A percentile compares a stretch with the other conserved stretches of the same genome.
phyloP scores from a whole-genome alignment of 331 rosid species.

The Dryas integrifolia region DNA sequence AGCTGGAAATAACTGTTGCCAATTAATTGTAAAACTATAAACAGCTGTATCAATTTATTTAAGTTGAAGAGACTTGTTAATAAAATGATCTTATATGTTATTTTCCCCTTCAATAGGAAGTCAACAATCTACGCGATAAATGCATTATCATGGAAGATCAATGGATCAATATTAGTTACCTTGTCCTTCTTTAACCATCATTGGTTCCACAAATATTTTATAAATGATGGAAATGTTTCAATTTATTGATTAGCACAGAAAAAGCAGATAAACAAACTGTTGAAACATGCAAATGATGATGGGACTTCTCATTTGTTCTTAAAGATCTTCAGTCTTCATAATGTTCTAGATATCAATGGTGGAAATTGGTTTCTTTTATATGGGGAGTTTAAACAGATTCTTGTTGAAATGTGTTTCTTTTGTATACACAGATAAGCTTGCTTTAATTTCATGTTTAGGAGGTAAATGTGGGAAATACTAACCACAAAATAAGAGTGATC shows the following conservation, averaged over 20 bases:
- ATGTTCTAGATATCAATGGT: neutral
- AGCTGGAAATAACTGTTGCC: neutral
- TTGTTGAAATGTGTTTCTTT: neutral
- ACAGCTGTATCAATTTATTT: neutral
- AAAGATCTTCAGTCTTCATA: neutral
- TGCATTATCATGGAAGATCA: constrained; percentile 6
- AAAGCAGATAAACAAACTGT: neutral
- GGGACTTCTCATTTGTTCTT: constrained; percentile 4
- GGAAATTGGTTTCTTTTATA: neutral
- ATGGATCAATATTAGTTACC: neutral
- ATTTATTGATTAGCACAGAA: neutral
- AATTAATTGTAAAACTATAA: neutral
- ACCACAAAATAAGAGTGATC: no score
- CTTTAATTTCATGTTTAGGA: neutral
- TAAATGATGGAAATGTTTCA: neutral
- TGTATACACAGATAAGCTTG: neutral
- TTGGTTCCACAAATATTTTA: neutral
- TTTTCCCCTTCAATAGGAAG: neutral
- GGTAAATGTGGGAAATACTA: neutral
- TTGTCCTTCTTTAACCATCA: neutral
- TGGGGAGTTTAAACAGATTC: neutral
- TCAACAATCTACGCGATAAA: neutral
- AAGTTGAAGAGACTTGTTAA: neutral
- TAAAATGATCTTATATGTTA: constrained; percentile 1
- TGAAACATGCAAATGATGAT: neutral